Evolutionary conservation across 441 rosid genomes (phyloP).

Genomic region (Syzygium syzygioides): DNA sequence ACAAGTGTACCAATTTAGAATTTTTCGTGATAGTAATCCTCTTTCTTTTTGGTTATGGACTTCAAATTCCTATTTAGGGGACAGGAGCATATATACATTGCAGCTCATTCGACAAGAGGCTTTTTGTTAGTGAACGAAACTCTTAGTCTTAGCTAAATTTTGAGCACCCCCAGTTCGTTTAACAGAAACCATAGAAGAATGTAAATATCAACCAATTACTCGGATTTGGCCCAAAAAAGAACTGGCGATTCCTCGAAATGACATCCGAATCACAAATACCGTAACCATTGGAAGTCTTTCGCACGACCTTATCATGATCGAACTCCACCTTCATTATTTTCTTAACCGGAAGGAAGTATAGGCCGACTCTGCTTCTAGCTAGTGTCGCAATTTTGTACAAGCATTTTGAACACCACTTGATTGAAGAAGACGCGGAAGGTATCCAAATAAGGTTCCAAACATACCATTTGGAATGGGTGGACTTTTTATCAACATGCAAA

Average conservation of each 20-base stretch:
- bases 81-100: no score
- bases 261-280: neutral
- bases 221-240: neutral
- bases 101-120: no score
- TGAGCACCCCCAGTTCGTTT: no score
- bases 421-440: neutral
- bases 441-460: neutral
- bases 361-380: neutral
- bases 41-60: no score
- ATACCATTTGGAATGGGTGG: neutral
- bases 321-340: neutral
- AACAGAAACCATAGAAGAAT: no score
- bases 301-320: neutral
- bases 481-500: neutral
- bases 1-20: no score
- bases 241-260: neutral
- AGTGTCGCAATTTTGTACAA: neutral
- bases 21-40: no score
- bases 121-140: no score
- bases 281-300: neutral
- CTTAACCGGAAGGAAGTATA: neutral
- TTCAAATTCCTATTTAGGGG: no score
- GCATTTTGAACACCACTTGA: fast-evolving
- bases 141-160: no score
- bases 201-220: neutral